Base-by-base conservation (phyloP, 2,329 filamentous ascomycete genomes). In the Emmonsiellopsis sp. region DNA sequence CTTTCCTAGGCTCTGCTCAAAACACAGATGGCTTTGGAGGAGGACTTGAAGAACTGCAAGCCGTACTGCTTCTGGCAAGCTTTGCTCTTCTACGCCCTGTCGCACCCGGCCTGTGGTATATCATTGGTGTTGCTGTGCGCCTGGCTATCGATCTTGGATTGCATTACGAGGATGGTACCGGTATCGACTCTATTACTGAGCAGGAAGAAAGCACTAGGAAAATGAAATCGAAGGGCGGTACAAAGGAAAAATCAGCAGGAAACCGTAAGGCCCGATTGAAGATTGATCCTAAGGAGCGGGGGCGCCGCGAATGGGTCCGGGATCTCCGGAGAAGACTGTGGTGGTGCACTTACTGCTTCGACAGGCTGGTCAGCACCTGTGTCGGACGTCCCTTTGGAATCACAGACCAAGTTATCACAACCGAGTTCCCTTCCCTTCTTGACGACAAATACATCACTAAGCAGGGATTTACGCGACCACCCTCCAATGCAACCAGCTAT, bases 341-440 rank as follows among this genome's bases (percentile, higher is more conserved):
- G 90, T 97, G 93, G 92, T 95, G 90, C 72, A 91, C 91, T 1
- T 97, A 97, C 70, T 92, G 89, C 5, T 83, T 97, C 53, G 92
- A 97, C 70, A 82, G 92, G n/a, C 82, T 97, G 5, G 92, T 97
- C 50, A 93, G 89, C 64, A 91, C 89, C 20, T 96, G 91, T 62
- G 92, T 97, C 30, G 92, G 92, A 38, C 79, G 92, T 53, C 93
- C 92, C 6, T 94, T 96, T 64, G 91, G 92, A 32, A 89, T 97
- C 58, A 91, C 87, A n/a, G 93, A 97, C 72, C 88, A 95, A 67
- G 89, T 95, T 58, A 89, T 97, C 63, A 97, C 92, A 11, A 96
- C 92, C 0, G 89, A 95, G 64, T 94, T 96, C 59, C 92, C 92
- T 1, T 95, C 89, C 3, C 71, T 91, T 52, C 76, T 95, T 40